Base-by-base conservation (phyloP, 768 basidiomycete genomes). In the Melanogaster broomeanus region DNA sequence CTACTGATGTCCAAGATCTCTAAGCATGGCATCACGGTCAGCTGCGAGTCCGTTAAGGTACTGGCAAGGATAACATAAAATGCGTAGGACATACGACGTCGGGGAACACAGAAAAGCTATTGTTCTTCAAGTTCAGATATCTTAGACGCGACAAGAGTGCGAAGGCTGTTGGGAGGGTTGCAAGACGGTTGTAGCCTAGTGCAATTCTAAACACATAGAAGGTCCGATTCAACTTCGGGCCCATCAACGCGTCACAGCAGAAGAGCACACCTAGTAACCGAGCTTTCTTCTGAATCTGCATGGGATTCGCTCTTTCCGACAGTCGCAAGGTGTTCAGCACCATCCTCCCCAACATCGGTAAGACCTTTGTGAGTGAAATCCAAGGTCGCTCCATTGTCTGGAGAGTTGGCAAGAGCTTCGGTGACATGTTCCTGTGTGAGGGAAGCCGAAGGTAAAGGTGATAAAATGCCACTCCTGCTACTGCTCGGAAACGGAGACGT, bases 1-100 rank as follows among this genome's bases (percentile, higher is more conserved):
- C 90, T 85, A 57, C 92, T 94, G 38, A 99, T 80, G 68, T 99
- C 97, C 56, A 99, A 74, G 52, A 94, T 96, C 71, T 99, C 96
- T 48, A 99, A 77, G 6, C 87, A 87, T 3, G 87, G 83, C 74
- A 98, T 84, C 16, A 83, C 73, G 40, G 90, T 92, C 39, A 97
- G 77, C 94, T 96, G 59, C 12, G 39, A 30, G 19, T 28, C 18
- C 19, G 48, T 70, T 28, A 63, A n/a, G 57, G 39, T 4, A 22
- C 11, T 12, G 25, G 21, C 15, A 49, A 35, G 30, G 22, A 42
- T 19, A 48, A 51, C 35, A 55, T 45, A 38, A 13, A 39, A 56
- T 22, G 28, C 42, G 35, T 12, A 49, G 33, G 30, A 80, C 91
- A 60, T 64, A 98, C 94, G 47, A 92, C 93, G 53, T 85, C 81